phyloP scores from a whole-genome alignment of 1,139 yeast genomes.

The Hyphopichia pseudoburtonii region DNA sequence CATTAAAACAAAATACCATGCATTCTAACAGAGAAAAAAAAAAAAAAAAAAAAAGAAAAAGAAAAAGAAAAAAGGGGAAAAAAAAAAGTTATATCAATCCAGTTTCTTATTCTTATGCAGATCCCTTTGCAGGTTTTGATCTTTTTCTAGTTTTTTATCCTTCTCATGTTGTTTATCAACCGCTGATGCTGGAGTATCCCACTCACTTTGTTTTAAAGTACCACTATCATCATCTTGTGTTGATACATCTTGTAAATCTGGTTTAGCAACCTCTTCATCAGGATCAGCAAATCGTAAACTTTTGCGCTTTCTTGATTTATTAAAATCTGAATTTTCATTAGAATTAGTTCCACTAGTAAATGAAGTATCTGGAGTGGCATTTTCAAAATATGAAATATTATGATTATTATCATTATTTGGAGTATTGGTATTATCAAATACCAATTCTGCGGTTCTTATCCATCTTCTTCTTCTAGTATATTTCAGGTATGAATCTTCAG shows the following conservation, averaged over 20 bases:
- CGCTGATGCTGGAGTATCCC: not conserved
- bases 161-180: too few species aligned
- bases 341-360: conserved; percentile 4
- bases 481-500: conserved; percentile 85
- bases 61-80: too few species aligned
- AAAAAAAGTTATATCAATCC: too few species aligned
- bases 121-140: too few species aligned
- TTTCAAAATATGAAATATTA: not conserved
- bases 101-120: not conserved
- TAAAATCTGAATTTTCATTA: conserved; percentile 6
- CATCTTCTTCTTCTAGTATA: conserved; percentile 94
- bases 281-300: conserved; percentile 41
- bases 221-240: not conserved
- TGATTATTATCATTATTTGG: conserved; percentile 1
- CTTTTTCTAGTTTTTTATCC: too few species aligned
- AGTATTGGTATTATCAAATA: conserved; percentile 28
- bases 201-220: not conserved
- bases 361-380: conserved; percentile 1
- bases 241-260: not conserved
- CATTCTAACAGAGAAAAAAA: too few species aligned
- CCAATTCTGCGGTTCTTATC: conserved; percentile 91
- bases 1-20: too few species aligned
- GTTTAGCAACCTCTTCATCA: not conserved
- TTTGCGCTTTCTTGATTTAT: conserved; percentile 26
- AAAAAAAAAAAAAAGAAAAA: too few species aligned